Evolutionary conservation across 257 asterid genomes (phyloP), one percentile per base, ranked within the genome.

Genomic region (Solanum appendiculatum): DNA sequence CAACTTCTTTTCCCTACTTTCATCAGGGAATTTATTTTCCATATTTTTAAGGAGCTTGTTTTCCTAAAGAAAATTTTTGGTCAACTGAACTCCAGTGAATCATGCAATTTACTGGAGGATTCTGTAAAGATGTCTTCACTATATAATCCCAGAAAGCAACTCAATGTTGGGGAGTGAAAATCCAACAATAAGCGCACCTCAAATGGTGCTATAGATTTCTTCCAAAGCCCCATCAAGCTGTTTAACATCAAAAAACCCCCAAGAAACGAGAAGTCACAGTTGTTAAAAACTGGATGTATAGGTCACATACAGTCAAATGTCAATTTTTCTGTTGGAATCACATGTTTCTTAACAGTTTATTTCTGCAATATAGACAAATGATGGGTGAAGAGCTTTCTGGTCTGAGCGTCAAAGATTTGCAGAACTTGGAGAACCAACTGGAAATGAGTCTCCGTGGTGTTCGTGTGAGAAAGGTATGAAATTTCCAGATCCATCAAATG

Each of bases 371-470:
- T 91, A 95, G 97, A 92, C 91, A 91, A 89, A 89, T 95, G 92
- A 92, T 91, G 94, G 98, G 97, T 15, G 95, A 94, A 88, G 94
- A 93, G 83, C 95, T 95, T 90, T 90, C 93, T 85, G 92, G 94
- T 89, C 87, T 95, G 83, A 88, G 86, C 85, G 91, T 94, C 64
- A 91, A 89, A 85, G 98, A 93, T 86, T 90, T 95, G 73, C 95
- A 92, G 80, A 92, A 86, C 90, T 86, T 95, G 90, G 98, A 93
- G 90, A 93, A 89, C 81, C 93, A 92, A 89, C 92, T 95, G 88
- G 98, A 95, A 86, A 91, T 81, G 86, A 92, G 97, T 86, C 94
- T 93, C 51, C 93, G 91, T 46, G 89, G 92, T 86, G 93, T 95
- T 37, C 96, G 94, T 51, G 90, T 74, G 89, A 92, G 90, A 88